Evolutionary conservation across 1,284 basidiomycete species (phyloP), one percentile per base, ranked within the genome.

Genomic region (Polyporus tsugae): DNA sequence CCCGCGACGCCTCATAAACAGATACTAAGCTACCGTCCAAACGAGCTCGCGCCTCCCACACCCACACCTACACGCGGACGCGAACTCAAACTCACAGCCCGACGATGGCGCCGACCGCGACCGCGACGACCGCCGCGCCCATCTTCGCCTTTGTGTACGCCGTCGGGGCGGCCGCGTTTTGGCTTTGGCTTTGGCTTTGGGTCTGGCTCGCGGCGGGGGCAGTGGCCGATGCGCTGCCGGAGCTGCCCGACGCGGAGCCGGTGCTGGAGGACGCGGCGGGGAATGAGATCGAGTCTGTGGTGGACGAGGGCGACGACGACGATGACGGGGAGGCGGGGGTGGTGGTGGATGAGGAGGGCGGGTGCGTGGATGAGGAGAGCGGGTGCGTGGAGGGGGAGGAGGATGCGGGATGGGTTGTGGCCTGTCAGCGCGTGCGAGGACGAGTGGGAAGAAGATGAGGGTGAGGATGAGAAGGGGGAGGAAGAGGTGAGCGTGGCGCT

Each of bases 21-120:
- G 2, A 42, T 29, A 29, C 29, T 2, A 29, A 29, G 29, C 29
- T 29, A 29, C 29, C 29, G 29, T 1, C 29, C 29, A 29, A 29
- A 29, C 29, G 29, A 29, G 29, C 29, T 29, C 29, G 29, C 1
- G 29, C 29, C 11, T 15, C 10, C 13, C 39, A 6, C 19, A 42
- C 41, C 17, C 41, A 42, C 41, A 42, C 41, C 11, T 15, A 15
- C 41, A 2, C 11, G 0, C 39, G 6, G 3, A 15, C 39, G n/a
- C n/a, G n/a, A n/a, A 29, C 29, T 29, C 29, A 29, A 52, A 22
- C n/a, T 60, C 38, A 60, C 22, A 60, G 15, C 5, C 38, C 58
- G 38, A 60, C 58, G 58, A 41, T 38, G 7, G 58, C 58, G 36
- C 58, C 58, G 22, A 60, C 38, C 2, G 58, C 58, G 36, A 60